Conservation (phyloP, 495 filamentous ascomycete genomes). For the Friedmanniomyces simplex region DNA sequence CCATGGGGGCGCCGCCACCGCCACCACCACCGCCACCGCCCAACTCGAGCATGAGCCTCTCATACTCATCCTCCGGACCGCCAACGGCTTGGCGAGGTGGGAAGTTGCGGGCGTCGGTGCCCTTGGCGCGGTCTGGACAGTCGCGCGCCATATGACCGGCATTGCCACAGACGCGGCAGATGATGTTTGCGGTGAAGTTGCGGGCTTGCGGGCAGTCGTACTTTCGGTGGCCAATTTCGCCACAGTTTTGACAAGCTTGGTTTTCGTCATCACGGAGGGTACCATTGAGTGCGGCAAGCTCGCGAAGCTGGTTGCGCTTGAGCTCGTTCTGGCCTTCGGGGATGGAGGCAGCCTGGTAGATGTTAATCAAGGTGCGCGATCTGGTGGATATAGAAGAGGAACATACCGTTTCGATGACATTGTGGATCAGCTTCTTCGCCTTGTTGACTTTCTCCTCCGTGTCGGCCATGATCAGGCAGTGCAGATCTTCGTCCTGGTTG, state of each 20-base stretch:
- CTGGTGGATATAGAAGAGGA: background rate
- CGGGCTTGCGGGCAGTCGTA: conserved; percentile 97
- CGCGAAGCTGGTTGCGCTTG: conserved; percentile 95
- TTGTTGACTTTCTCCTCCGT: conserved; percentile 98
- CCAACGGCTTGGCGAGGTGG: conserved; percentile 54
- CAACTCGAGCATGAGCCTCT: conserved; percentile 97
- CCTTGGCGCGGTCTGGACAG: conserved; percentile 85
- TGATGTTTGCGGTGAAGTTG: conserved; percentile 97
- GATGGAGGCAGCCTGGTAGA: conserved; percentile 78
- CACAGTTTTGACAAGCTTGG: conserved; percentile 99
- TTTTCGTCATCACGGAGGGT: conserved; percentile 98
- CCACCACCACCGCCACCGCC: conserved; percentile 59
- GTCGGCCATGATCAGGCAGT: conserved; percentile 98
- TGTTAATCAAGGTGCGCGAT: conserved; percentile 12
- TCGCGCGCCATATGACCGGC: conserved; percentile 88
- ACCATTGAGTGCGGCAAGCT: conserved; percentile 94
- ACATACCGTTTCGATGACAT: conserved; percentile 93
- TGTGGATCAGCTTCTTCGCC: conserved; percentile 93
- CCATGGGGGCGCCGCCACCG: conserved; percentile 40
- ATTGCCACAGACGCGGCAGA: conserved; percentile 96
- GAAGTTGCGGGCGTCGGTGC: conserved; percentile 82
- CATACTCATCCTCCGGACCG: conserved; percentile 88
- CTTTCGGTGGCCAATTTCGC: conserved; percentile 97
- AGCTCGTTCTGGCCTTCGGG: conserved; percentile 97
- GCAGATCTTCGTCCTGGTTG: conserved; percentile 98